Conservation (phyloP, 2,329 filamentous ascomycete genomes). For the Aspergillus piperis region DNA sequence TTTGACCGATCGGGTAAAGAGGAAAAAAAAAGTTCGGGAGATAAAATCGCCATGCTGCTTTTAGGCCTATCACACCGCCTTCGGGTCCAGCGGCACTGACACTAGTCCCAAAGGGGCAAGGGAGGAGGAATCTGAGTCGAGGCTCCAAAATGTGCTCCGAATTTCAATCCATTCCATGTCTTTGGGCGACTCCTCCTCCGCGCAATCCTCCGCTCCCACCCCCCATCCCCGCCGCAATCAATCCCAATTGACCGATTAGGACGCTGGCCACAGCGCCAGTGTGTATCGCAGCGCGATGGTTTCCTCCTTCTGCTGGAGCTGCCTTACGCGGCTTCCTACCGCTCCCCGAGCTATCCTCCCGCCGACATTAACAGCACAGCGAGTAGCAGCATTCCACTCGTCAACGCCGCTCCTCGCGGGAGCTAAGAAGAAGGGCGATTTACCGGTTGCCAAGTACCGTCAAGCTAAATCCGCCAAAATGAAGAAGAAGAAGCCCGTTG, state of each 20-base stretch:
- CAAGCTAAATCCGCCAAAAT: slow-evolving; percentile 45
- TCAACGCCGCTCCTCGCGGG: slow-evolving; percentile 39
- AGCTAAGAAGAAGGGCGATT: slow-evolving; percentile 50
- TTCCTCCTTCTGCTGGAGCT: slow-evolving; percentile 61
- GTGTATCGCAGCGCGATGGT: slow-evolving; percentile 50
- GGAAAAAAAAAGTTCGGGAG: slow-evolving; percentile 16
- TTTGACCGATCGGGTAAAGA: slow-evolving; percentile 12
- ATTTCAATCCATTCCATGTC: slow-evolving; percentile 18
- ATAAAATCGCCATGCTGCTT: slow-evolving; percentile 32
- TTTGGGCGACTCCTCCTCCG: slow-evolving; percentile 24
- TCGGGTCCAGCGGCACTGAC: slow-evolving; percentile 14
- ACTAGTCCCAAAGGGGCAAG: slow-evolving; percentile 27
- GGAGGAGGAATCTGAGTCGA: slow-evolving; percentile 22
- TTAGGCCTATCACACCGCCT: slow-evolving; percentile 17
- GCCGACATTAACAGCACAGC: slow-evolving; percentile 49
- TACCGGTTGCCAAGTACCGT: slow-evolving; percentile 35
- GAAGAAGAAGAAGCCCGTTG: slow-evolving; percentile 46
- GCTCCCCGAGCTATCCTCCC: slow-evolving; percentile 38
- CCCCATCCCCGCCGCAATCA: slow-evolving; percentile 18
- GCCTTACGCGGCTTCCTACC: slow-evolving; percentile 54
- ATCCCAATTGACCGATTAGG: slow-evolving; percentile 28
- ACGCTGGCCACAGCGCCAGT: slow-evolving; percentile 36
- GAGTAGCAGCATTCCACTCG: slow-evolving; percentile 50
- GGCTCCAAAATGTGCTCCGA: slow-evolving; percentile 28
- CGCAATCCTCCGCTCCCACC: slow-evolving; percentile 16